Evolutionary conservation across 1,284 basidiomycete species (phyloP).

Genomic region (Inonotus hispidus): DNA sequence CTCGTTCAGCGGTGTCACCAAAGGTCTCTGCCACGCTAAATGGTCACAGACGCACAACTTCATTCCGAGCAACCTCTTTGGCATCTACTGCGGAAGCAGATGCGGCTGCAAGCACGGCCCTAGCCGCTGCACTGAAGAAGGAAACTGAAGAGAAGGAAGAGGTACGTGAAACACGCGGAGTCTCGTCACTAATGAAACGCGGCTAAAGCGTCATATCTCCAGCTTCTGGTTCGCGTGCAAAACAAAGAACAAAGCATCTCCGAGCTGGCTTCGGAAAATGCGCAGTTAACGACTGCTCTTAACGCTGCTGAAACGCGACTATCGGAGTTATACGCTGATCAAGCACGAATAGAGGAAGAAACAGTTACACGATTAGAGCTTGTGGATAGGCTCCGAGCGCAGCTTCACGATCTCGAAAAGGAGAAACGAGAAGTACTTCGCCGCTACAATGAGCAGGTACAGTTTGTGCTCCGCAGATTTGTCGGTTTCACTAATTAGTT

Average conservation of each 20-base stretch:
- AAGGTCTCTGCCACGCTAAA: constrained; percentile 21
- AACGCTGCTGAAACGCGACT: constrained; percentile 62
- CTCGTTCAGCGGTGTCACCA: constrained; percentile 44
- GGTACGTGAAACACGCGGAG: constrained; percentile 34
- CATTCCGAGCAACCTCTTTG: constrained; percentile 32
- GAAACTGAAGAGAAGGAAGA: constrained; percentile 79
- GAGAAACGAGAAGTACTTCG: constrained; percentile 74
- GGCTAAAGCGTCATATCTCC: constrained; percentile 13
- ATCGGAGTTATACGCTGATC: constrained; percentile 72
- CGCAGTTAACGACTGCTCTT: constrained; percentile 54
- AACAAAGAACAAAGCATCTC: constrained; percentile 68
- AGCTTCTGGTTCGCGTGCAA: constrained; percentile 72
- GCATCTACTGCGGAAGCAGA: constrained; percentile 32
- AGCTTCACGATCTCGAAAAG: constrained; percentile 76
- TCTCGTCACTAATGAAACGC: constrained; percentile 11
- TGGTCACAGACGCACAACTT: constrained; percentile 19
- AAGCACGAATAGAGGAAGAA: constrained; percentile 70
- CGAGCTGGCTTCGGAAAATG: constrained; percentile 57
- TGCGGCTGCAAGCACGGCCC: constrained; percentile 38
- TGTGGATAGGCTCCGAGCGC: constrained; percentile 66
- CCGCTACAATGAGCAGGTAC: constrained; percentile 77
- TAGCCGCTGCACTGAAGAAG: constrained; percentile 58
- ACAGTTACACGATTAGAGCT: constrained; percentile 73
- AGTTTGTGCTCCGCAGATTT: constrained; percentile 8
- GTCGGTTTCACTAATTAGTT: constrained; percentile 16